Percentiles rank a stretch among this genome's conserved stretches.
Conservation (phyloP, 768 basidiomycete genomes). For the Tephrocybe sp. region DNA sequence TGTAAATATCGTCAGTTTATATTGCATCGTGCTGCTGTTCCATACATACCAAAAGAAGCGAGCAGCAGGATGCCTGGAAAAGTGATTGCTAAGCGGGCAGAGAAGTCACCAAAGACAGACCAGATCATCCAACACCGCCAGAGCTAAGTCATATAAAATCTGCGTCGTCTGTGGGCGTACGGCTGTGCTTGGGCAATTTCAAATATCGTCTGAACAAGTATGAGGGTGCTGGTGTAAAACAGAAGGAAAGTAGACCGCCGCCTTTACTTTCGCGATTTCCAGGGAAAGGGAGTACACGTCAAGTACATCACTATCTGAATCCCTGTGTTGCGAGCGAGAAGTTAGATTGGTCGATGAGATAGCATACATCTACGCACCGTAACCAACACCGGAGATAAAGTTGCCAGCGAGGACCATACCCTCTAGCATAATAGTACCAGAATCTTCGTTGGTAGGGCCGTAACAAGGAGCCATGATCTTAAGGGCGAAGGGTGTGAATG, state of each 20-base stretch:
- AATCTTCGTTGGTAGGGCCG: too few relatives aligned
- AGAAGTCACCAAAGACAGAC: constrained; percentile 26
- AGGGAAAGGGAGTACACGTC: too few relatives aligned
- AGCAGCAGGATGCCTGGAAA: constrained; percentile 34
- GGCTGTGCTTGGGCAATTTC: constrained; percentile 26
- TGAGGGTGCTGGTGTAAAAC: constrained; percentile 24
- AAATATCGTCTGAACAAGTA: constrained; percentile 28
- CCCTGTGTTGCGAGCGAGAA: too few relatives aligned
- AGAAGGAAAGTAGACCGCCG: background rate
- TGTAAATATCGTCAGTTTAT: constrained; percentile 11
- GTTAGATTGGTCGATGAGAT: constrained; percentile 12
- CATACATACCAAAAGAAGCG: constrained; percentile 36
- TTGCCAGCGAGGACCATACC: constrained; percentile 32
- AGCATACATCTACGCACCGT: constrained; percentile 21
- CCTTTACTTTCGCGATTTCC: too few relatives aligned
- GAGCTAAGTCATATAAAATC: constrained; percentile 22
- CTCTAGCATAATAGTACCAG: constrained; percentile 9
- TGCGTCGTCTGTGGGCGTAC: background rate
- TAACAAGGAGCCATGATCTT: too few relatives aligned
- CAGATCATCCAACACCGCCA: constrained; percentile 48
- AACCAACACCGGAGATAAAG: constrained; percentile 26
- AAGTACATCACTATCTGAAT: too few relatives aligned
- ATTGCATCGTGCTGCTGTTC: background rate
- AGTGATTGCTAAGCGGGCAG: constrained; percentile 26
- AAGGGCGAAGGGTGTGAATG: too few relatives aligned